These are phyloP conservation scores for Capsicum pubescens DNA, from an alignment of 257 asterid genomes.

Conservation along the genomic window DNA sequence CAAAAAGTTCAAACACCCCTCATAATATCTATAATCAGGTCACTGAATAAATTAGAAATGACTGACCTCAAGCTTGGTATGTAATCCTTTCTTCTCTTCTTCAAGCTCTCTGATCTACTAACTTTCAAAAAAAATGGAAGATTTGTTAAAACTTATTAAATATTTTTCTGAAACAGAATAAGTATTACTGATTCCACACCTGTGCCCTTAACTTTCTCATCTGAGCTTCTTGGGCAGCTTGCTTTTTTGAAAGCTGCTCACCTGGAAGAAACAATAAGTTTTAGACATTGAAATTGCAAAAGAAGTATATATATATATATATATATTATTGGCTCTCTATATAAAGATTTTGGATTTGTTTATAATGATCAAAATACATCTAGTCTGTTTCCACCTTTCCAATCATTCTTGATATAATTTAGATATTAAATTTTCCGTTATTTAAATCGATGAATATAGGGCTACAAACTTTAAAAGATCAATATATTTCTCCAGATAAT, in stretches of 20 bases:
- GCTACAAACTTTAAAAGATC: neutral
- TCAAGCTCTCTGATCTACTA: conserved; percentile 92
- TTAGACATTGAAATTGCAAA: conserved; percentile 5
- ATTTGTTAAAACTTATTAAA: conserved; percentile 35
- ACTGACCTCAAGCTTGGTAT: conserved; percentile 81
- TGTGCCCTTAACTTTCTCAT: conserved; percentile 97
- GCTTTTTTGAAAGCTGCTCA: conserved; percentile 97
- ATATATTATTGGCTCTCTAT: neutral
- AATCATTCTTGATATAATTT: too few species aligned
- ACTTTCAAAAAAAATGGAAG: conserved; percentile 58
- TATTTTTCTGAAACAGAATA: conserved; percentile 33
- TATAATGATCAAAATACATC: too few species aligned
- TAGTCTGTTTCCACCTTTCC: neutral
- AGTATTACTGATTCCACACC: conserved; percentile 55
- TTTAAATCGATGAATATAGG: neutral
- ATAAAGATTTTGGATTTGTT: too few species aligned
- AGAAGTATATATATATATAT: neutral
- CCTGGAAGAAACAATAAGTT: conserved; percentile 55
- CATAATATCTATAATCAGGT: too few species aligned
- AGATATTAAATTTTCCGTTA: too few species aligned
- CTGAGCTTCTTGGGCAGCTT: conserved; percentile 94
- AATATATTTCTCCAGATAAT: neutral
- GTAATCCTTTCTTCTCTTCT: conserved; percentile 95
- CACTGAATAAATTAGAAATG: conserved; percentile 22
- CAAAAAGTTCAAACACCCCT: too few species aligned